phyloP scores from a whole-genome alignment of 352 stramenopile species.

The Globisporangium ultimum region DNA sequence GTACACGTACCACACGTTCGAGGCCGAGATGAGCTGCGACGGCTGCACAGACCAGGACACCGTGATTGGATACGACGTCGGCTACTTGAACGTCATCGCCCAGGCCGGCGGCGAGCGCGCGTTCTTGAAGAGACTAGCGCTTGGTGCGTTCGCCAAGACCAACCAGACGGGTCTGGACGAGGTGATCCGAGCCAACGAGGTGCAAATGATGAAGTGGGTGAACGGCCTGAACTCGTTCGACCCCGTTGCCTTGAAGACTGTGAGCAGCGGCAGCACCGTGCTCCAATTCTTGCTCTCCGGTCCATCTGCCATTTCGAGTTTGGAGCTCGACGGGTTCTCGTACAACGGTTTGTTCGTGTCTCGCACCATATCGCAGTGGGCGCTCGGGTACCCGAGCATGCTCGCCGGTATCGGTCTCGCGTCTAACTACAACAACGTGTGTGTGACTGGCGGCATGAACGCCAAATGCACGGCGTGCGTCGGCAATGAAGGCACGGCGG shows the following conservation, averaged over 20 bases:
- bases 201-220: constrained; percentile 20
- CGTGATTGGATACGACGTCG: constrained; percentile 21
- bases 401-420: constrained; percentile 18
- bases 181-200: constrained; percentile 10
- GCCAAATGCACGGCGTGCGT: constrained; percentile 41
- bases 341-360: constrained; percentile 24
- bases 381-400: constrained; percentile 24
- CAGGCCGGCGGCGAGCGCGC: constrained; percentile 20
- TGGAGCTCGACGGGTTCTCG: constrained; percentile 15
- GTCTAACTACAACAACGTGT: constrained; percentile 17
- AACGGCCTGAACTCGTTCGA: constrained; percentile 21
- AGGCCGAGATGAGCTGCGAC: constrained; percentile 11
- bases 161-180: background rate
- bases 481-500: constrained; percentile 18
- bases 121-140: constrained; percentile 16
- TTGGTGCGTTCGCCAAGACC: constrained; percentile 7
- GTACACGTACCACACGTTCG: constrained; percentile 31
- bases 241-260: constrained; percentile 8
- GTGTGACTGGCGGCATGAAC: constrained; percentile 17
- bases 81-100: constrained; percentile 29
- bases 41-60: constrained; percentile 18
- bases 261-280: no score
- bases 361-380: constrained; percentile 21
- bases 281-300: constrained; percentile 9
- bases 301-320: background rate